Base-by-base conservation (phyloP, 1,284 basidiomycete species). In the Ceratobasidium sp. region DNA sequence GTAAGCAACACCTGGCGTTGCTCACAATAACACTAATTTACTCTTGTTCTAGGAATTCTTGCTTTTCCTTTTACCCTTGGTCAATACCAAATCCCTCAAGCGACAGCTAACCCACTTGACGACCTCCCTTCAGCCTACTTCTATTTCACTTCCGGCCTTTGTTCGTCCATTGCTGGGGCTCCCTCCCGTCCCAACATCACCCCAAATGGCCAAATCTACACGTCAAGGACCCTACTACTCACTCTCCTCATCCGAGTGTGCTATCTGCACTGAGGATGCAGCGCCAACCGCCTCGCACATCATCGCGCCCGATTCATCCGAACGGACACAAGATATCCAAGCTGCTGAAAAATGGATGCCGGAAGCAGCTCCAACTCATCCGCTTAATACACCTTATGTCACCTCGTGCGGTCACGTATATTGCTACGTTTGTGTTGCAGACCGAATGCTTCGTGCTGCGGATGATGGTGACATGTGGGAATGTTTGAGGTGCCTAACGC, bases 351-450 rank as follows among this genome's bases (percentile, higher is more conserved):
- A 62, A 30, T 72, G 70, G 70, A 53, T 61, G 41, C 70, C 58
- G 6, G 62, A 67, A 30, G 46, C 48, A 76, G 76, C 86, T 26
- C 88, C 90, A 0, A 76, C 82, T 21, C 85, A 88, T 78, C 88
- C 90, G 1, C 85, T 93, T 72, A 83, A 89, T 76, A 91, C 86
- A 36, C 88, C 92, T 0, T 94, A 93, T 77, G 80, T 88, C 72
- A 86, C 91, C 9, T 89, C 90, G 16, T 94, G 92, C 75, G 89
- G 88, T 14, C 92, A 96, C 79, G 80, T 86, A 10, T 97, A 94
- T 81, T 96, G 94, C 80, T 97, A 96, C 80, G 89, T 91, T 77
- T 97, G 94, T 80, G 84, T 96, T 36, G 87, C 92, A 12, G 91
- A 92, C 77, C 88, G 89, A 72, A 87, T 97, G 82, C 85, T 93